Evolutionary conservation across 2,329 filamentous ascomycete genomes (phyloP).

Genomic region (Pyricularia sp.): DNA sequence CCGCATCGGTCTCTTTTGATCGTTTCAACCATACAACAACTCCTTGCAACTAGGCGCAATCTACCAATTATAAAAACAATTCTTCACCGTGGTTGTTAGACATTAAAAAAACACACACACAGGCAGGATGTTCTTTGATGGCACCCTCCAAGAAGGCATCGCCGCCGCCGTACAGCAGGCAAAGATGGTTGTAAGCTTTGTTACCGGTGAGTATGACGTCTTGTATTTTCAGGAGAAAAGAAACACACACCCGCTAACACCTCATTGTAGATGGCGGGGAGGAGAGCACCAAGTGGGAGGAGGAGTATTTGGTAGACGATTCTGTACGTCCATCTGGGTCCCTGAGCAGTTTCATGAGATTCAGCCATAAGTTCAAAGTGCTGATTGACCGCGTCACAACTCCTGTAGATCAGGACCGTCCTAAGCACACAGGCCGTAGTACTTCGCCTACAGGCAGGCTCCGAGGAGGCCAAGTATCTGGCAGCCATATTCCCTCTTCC

Average conservation of each 20-base stretch:
- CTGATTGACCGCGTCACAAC: neutral
- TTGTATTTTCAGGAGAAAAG: conserved; percentile 6
- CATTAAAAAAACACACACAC: neutral
- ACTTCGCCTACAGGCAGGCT: conserved; percentile 57
- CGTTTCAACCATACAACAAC: neutral
- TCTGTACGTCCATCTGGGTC: conserved; percentile 26
- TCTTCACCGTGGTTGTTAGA: neutral
- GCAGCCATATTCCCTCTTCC: conserved; percentile 72
- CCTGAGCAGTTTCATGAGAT: neutral
- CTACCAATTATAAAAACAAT: neutral
- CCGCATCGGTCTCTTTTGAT: neutral
- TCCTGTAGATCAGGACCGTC: neutral
- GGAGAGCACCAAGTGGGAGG: conserved; percentile 61
- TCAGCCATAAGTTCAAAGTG: neutral
- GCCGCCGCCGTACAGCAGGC: conserved; percentile 57
- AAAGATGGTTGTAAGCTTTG: conserved; percentile 76
- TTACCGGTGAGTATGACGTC: conserved; percentile 45
- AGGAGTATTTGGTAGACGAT: conserved; percentile 47
- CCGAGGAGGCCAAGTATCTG: conserved; percentile 69
- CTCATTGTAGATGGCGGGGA: conserved; percentile 47
- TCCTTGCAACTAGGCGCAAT: neutral
- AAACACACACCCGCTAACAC: neutral
- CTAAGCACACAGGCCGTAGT: conserved; percentile 45
- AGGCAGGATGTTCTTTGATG: conserved; percentile 62
- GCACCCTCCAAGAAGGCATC: conserved; percentile 71